Percentiles rank a stretch among this genome's conserved stretches.
Evolutionary conservation across 768 basidiomycete genomes (phyloP).

Genomic region (Kwoniella sp.): DNA sequence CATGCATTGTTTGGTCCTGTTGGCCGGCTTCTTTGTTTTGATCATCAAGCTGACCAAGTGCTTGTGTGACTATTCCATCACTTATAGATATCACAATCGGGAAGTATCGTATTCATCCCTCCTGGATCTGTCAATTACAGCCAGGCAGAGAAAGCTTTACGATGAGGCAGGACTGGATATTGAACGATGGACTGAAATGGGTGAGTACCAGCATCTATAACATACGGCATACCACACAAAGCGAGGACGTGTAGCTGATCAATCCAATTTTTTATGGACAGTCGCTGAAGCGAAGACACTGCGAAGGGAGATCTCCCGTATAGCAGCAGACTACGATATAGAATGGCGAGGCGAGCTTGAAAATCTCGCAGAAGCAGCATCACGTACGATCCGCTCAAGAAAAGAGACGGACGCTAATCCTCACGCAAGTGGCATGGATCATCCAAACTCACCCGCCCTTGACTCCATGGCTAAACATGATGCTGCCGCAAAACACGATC

Average conservation of each 20-base stretch:
- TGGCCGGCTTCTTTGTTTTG: too few species aligned
- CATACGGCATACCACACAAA: too few species aligned
- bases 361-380: constrained; percentile 28
- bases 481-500: neutral
- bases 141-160: constrained; percentile 64
- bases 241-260: constrained; percentile 4
- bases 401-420: neutral
- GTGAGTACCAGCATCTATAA: too few species aligned
- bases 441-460: neutral
- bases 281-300: constrained; percentile 61
- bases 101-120: constrained; percentile 68
- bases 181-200: constrained; percentile 63
- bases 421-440: neutral
- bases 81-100: constrained; percentile 48
- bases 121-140: constrained; percentile 64
- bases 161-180: constrained; percentile 65
- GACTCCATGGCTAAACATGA: neutral
- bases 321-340: constrained; percentile 67
- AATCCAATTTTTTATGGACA: neutral
- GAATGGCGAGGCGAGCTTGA: constrained; percentile 57
- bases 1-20: neutral
- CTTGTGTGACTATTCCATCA: neutral
- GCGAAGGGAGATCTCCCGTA: constrained; percentile 62
- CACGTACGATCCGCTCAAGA: constrained; percentile 1
- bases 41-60: too few species aligned